Evolutionary conservation across 2,329 filamentous ascomycete species (phyloP), one percentile per base, ranked within the genome.

Genomic region (Phialophora expanda): DNA sequence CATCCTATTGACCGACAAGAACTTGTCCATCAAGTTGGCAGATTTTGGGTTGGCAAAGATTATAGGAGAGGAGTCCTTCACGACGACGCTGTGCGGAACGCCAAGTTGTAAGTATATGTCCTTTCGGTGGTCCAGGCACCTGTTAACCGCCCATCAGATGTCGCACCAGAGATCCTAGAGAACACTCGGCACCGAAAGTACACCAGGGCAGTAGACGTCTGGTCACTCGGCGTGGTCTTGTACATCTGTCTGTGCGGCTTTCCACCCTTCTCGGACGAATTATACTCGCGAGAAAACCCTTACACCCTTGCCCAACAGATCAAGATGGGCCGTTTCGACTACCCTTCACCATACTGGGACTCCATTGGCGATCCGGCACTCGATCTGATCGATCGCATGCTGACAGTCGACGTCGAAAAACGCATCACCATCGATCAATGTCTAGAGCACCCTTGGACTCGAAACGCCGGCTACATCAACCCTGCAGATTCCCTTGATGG

Each of bases 31-130:
- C 69, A 99, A 99, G 79, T 81, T 99, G 67, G 95, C 93, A 22
- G 95, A 99, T 78, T 99, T 99, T 78, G 95, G 95, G 54, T 85
- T 99, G 44, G 94, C 95, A 50, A 99, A 99, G 80, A 98, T 99
- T 71, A 97, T 99, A 71, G 96, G 96, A 69, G 95, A 99, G 77
- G 93, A 97, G 76, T 97, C 94, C 0, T 99, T 99, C 76, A 98
- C 95, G 1, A 97, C 93, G 0, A 98, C 95, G 0, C 82, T 99
- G 69, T 90, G 95, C 76, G 95, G 95, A 69, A 99, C 95, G n/a
- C 95, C 94, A 5, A 95, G 91, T 77, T 97, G 84, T 86, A 80
- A 80, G 82, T 78, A n/a, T 28, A n/a, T 3, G 20, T 59, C 62
- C 65, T 64, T 70, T 4, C 3, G 72, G 51, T 70, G 66, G 64